Evolutionary conservation across 768 basidiomycete genomes (phyloP).

Genomic region (Rhodotorula graminis): DNA sequence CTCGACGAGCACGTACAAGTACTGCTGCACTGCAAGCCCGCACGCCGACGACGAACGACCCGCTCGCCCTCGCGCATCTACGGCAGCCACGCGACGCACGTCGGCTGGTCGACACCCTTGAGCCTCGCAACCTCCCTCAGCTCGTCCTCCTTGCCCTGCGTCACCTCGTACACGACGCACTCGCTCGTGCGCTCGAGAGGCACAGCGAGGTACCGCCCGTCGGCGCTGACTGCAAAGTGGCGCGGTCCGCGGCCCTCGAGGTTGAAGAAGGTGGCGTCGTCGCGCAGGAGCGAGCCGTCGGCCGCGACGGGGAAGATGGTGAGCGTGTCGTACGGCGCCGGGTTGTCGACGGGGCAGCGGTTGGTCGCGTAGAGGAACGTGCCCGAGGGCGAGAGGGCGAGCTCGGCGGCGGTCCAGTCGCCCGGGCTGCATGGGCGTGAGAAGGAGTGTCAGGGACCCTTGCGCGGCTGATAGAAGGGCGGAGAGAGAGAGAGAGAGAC

Average conservation of each 20-base stretch:
- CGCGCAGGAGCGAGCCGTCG: constrained; percentile 1
- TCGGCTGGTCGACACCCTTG: constrained; percentile 20
- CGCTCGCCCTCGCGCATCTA: background rate
- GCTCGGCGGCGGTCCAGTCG: constrained; percentile 32
- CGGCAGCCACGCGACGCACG: constrained; percentile 9
- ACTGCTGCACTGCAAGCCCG: no score
- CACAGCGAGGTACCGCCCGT: constrained; percentile 22
- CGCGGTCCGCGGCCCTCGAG: constrained; percentile 25
- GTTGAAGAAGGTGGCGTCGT: background rate
- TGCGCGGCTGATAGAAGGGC: background rate
- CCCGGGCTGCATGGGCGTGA: background rate
- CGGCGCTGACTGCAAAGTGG: constrained; percentile 8
- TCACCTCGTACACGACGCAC: constrained; percentile 14
- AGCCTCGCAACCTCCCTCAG: constrained; percentile 22
- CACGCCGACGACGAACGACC: no score
- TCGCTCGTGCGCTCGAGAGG: constrained; percentile 34
- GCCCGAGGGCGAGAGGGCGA: constrained; percentile 8
- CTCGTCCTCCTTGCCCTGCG: constrained; percentile 1
- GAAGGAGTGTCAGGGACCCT: background rate
- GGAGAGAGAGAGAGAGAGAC: background rate
- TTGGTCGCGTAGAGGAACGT: constrained; percentile 28
- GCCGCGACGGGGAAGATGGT: constrained; percentile 21
- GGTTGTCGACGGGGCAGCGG: constrained; percentile 29
- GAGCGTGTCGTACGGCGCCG: constrained; percentile 20
- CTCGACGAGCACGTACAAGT: no score